Evolutionary conservation across 352 stramenopile genomes (phyloP).

Genomic region (Phytophthora cactorum): DNA sequence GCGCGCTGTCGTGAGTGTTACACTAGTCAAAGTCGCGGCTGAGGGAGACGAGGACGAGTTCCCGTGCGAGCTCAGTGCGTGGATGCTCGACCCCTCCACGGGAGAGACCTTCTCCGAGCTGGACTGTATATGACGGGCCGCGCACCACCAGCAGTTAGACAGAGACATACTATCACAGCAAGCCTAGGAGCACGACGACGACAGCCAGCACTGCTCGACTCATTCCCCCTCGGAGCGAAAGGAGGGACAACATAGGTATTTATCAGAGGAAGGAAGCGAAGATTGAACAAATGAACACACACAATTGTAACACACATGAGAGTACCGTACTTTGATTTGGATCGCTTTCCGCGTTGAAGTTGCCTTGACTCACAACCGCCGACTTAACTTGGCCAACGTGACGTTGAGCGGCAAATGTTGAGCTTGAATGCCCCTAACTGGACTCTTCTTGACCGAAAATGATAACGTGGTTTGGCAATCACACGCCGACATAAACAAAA

Average conservation of each 20-base stretch:
- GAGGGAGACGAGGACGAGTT: slow-evolving; percentile 59
- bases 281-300: slow-evolving; percentile 24
- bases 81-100: slow-evolving; percentile 45
- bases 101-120: slow-evolving; percentile 50
- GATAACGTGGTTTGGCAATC: slow-evolving; percentile 34
- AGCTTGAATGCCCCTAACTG: slow-evolving; percentile 24
- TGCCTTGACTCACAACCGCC: slow-evolving; percentile 10
- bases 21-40: slow-evolving; percentile 57
- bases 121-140: slow-evolving; percentile 42
- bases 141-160: slow-evolving; percentile 27
- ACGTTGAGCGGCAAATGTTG: slow-evolving; percentile 21
- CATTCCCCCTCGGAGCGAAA: slow-evolving; percentile 22
- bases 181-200: slow-evolving; percentile 29
- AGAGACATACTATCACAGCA: slow-evolving; percentile 21
- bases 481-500: slow-evolving; percentile 17
- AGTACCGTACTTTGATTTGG: neutral
- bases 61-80: slow-evolving; percentile 68
- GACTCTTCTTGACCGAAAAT: slow-evolving; percentile 45
- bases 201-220: slow-evolving; percentile 8
- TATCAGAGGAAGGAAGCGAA: slow-evolving; percentile 36
- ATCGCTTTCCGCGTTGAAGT: slow-evolving; percentile 23
- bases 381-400: slow-evolving; percentile 18
- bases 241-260: slow-evolving; percentile 49
- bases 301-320: slow-evolving; percentile 24
- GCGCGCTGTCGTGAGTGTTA: slow-evolving; percentile 63